Conservation (phyloP, 768 basidiomycete genomes). For the Termitomyces sp. region DNA sequence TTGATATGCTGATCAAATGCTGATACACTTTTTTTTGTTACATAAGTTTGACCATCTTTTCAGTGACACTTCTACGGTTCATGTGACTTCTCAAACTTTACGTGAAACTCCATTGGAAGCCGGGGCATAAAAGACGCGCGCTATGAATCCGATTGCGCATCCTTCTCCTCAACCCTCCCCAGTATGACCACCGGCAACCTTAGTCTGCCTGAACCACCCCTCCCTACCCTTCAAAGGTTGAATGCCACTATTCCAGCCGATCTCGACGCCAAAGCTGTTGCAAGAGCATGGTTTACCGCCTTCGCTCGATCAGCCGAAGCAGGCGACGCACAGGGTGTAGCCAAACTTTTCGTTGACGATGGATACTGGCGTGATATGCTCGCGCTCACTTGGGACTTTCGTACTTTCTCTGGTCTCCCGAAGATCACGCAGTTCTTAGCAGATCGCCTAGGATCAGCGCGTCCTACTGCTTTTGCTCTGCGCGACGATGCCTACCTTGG, state of each 20-base stretch:
- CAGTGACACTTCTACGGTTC: no score
- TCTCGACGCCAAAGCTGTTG: conserved; percentile 22
- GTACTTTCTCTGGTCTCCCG: conserved; percentile 21
- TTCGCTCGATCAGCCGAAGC: conserved; percentile 20
- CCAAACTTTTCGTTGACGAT: conserved; percentile 22
- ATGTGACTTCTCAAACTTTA: no score
- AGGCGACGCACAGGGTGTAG: conserved; percentile 15
- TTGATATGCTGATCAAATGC: no score
- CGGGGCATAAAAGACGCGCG: conserved; percentile 9
- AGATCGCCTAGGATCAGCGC: conserved; percentile 15
- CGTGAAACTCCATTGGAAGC: no score
- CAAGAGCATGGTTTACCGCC: conserved; percentile 26
- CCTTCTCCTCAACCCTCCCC: no score
- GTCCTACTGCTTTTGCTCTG: conserved; percentile 30
- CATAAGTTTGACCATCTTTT: no score
- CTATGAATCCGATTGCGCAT: no score
- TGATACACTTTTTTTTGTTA: no score
- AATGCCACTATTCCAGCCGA: conserved; percentile 20
- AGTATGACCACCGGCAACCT: background rate
- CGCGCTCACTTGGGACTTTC: conserved; percentile 26
- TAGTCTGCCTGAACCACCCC: conserved; percentile 15
- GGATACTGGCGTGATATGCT: conserved; percentile 24
- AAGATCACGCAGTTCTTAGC: conserved; percentile 19
- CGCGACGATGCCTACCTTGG: conserved; percentile 28
- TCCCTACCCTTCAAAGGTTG: conserved; percentile 29